Evolutionary conservation across 805 yeast species (phyloP).

Genomic region (Hanseniaspora lindneri): DNA sequence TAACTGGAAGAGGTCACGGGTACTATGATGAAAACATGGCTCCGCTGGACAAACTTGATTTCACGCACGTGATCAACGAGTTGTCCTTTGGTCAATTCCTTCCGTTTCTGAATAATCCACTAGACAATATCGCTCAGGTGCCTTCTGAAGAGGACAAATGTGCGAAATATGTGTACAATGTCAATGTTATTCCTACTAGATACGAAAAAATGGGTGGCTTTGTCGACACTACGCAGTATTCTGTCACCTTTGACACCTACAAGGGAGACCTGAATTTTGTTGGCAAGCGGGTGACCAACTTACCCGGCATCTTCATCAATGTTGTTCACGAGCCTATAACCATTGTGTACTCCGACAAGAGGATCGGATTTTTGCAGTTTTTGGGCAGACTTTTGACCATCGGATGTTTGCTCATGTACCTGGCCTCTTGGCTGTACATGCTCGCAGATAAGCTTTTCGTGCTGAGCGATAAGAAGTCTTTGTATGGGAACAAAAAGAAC

Average conservation of each 20-base stretch:
- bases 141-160: slow-evolving; percentile 34
- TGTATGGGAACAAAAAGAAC: slow-evolving; percentile 44
- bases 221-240: slow-evolving; percentile 76
- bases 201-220: slow-evolving; percentile 58
- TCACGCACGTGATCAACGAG: slow-evolving; percentile 76
- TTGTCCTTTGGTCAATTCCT: slow-evolving; percentile 83
- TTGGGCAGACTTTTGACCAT: slow-evolving; percentile 68
- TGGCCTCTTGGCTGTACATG: slow-evolving; percentile 54
- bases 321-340: slow-evolving; percentile 85
- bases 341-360: slow-evolving; percentile 52
- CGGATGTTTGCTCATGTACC: slow-evolving; percentile 65
- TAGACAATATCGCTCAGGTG: slow-evolving; percentile 58
- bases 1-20: slow-evolving; percentile 66
- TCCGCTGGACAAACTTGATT: slow-evolving; percentile 46
- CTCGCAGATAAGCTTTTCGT: slow-evolving; percentile 43
- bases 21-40: slow-evolving; percentile 37
- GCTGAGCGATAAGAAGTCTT: slow-evolving; percentile 21
- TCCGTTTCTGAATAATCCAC: slow-evolving; percentile 78
- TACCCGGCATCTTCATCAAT: slow-evolving; percentile 72
- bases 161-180: slow-evolving; percentile 49
- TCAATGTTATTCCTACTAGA: slow-evolving; percentile 75
- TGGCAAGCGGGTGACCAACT: slow-evolving; percentile 21
- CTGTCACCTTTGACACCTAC: slow-evolving; percentile 45
- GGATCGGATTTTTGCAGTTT: slow-evolving; percentile 70
- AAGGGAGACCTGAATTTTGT: slow-evolving; percentile 17